Evolutionary conservation across 768 basidiomycete species (phyloP).

Genomic region (Cystofilobasidium ferigula): DNA sequence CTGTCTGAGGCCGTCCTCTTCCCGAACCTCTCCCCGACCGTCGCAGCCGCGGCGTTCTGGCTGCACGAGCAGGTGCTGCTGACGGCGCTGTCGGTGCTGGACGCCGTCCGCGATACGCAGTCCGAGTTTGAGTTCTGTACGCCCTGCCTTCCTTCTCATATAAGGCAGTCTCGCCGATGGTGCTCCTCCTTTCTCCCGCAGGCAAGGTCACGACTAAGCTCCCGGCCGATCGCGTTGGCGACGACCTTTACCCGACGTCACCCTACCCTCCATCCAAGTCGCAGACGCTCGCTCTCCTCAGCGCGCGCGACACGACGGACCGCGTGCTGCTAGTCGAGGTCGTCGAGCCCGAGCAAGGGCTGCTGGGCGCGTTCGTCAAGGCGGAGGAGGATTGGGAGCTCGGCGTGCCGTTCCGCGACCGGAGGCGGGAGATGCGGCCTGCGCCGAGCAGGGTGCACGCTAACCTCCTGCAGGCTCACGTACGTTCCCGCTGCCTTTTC

Average conservation of each 20-base stretch:
- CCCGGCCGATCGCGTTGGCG: background rate
- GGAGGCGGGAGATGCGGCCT: background rate
- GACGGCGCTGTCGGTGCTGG: conserved; percentile 10
- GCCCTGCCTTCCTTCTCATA: background rate
- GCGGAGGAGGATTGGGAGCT: background rate
- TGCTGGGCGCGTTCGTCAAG: conserved; percentile 4
- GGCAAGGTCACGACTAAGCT: background rate
- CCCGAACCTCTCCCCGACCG: background rate
- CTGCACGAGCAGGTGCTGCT: background rate
- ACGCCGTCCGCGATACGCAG: background rate
- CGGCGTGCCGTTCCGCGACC: background rate
- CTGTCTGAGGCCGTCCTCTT: background rate
- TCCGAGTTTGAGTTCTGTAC: conserved; percentile 7
- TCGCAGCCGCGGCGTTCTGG: background rate
- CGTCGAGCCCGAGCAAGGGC: background rate
- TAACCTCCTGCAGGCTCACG: conserved; percentile 12
- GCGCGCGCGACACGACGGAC: background rate
- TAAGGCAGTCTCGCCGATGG: background rate
- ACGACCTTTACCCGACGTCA: background rate
- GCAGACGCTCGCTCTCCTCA: conserved; percentile 10
- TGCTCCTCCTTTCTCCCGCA: background rate
- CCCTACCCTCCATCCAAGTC: background rate
- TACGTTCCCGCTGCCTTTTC: background rate
- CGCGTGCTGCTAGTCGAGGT: background rate
- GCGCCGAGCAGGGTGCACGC: conserved; percentile 1